Conservation (phyloP, 108 stramenopile genomes). For the Cyclotella choctawhatcheeana region DNA sequence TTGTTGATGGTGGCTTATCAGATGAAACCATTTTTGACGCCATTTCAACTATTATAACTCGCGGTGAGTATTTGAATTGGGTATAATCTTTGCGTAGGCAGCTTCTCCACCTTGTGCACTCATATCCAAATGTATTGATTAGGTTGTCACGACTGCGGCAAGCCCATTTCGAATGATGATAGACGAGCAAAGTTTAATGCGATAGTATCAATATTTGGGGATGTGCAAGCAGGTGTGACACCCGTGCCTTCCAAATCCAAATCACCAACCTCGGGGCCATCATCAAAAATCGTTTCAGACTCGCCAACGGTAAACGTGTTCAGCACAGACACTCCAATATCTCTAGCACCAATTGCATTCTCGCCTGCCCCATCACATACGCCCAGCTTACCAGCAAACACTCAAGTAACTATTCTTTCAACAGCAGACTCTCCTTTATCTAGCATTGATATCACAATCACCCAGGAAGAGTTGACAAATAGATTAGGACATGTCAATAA, state of each 20-base stretch:
- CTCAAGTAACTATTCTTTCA: too few relatives aligned
- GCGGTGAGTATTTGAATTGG: constrained; percentile 1
- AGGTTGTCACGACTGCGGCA: constrained; percentile 47
- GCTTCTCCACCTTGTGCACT: background rate
- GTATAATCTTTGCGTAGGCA: background rate
- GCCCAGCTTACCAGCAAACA: background rate
- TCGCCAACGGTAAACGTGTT: too few relatives aligned
- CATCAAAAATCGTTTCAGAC: background rate
- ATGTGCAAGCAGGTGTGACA: constrained; percentile 18
- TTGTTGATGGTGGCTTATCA: constrained; percentile 39
- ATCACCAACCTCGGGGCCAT: constrained; percentile 6
- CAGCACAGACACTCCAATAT: too few relatives aligned
- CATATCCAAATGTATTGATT: background rate
- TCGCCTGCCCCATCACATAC: background rate
- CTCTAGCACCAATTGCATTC: background rate
- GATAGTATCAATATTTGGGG: constrained; percentile 31
- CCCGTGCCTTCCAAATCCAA: background rate
- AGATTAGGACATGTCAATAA: constrained; percentile 31
- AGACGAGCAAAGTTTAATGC: constrained; percentile 30
- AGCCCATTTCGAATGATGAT: constrained; percentile 21
- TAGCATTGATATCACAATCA: too few relatives aligned
- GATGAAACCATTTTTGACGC: constrained; percentile 44
- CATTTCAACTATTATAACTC: constrained; percentile 41
- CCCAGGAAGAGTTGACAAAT: constrained; percentile 32
- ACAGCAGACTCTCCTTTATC: too few relatives aligned